Percentiles rank a stretch among this genome's conserved stretches.
Conservation (phyloP, 345 rosid species). For the Eucalyptus sp. region DNA sequence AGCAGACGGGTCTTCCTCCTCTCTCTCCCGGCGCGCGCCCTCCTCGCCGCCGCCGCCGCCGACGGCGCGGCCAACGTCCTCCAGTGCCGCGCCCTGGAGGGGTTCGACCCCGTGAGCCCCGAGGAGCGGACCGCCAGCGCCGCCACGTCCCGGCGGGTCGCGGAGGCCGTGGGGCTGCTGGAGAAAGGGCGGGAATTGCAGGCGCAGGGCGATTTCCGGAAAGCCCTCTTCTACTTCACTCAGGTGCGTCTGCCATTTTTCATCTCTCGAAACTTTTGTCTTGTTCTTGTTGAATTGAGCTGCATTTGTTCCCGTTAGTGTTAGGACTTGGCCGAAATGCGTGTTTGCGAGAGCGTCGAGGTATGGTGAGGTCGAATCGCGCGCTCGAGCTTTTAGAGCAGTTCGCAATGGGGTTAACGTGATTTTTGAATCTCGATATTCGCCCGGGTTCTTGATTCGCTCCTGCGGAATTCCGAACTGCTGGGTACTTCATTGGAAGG, state of each 20-base stretch:
- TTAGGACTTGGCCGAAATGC: background rate
- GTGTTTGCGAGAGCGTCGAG: background rate
- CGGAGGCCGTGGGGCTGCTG: slow-evolving; percentile 30
- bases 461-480: background rate
- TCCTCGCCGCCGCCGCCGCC: background rate
- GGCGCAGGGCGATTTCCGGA: slow-evolving; percentile 37
- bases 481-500: background rate
- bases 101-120: slow-evolving; percentile 19
- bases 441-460: background rate
- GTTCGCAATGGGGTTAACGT: background rate
- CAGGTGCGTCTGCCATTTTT: slow-evolving; percentile 2
- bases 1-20: slow-evolving; percentile 22
- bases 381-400: background rate
- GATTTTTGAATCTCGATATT: background rate
- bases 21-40: slow-evolving; percentile 16
- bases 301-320: background rate
- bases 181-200: slow-evolving; percentile 42
- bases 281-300: background rate
- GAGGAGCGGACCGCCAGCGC: slow-evolving; percentile 22
- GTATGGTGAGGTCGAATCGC: background rate
- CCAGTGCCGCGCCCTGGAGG: slow-evolving; percentile 7
- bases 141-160: slow-evolving; percentile 9
- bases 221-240: slow-evolving; percentile 45
- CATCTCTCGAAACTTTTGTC: background rate
- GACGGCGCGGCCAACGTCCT: background rate